These are phyloP conservation scores for Fusarium irregulare DNA, from an alignment of 2,329 filamentous ascomycete species.

Conservation along the genomic window DNA sequence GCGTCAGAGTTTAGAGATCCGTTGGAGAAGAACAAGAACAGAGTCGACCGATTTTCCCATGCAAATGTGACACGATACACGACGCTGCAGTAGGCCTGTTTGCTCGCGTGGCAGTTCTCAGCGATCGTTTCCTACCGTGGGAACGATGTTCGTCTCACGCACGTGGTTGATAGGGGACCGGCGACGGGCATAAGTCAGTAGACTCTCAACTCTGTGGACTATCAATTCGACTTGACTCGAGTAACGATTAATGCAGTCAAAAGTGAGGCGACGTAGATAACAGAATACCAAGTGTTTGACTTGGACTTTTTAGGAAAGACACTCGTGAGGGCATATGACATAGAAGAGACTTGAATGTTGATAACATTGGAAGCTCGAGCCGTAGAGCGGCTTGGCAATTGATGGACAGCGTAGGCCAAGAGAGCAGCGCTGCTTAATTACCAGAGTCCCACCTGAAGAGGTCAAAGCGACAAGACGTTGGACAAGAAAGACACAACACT, in stretches of 20 bases:
- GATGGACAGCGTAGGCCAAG: not conserved
- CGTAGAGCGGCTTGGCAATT: slow-evolving; percentile 7
- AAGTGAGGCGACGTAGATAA: slow-evolving; percentile 2
- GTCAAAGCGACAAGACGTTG: slow-evolving; percentile 3
- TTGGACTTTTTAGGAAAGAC: not conserved
- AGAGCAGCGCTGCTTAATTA: not conserved
- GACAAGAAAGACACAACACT: not conserved
- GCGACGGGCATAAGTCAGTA: slow-evolving; percentile 9
- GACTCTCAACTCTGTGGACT: not conserved
- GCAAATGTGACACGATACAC: slow-evolving; percentile 29
- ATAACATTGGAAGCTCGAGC: not conserved
- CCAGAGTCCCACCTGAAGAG: not conserved
- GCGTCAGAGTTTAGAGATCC: not conserved
- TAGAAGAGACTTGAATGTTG: not conserved
- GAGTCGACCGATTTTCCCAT: slow-evolving; percentile 1
- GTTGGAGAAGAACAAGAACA: not conserved
- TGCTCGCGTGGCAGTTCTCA: slow-evolving; percentile 31
- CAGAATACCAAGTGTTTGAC: not conserved
- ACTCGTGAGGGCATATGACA: not conserved
- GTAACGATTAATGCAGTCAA: not conserved
- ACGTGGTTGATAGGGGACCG: slow-evolving; percentile 22
- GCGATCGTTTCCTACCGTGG: slow-evolving; percentile 14
- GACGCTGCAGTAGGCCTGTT: slow-evolving; percentile 12
- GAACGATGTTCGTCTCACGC: slow-evolving; percentile 21
- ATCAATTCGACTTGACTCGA: not conserved